phyloP scores from a whole-genome alignment of 352 stramenopile species.

The Phytophthora crassamura region DNA sequence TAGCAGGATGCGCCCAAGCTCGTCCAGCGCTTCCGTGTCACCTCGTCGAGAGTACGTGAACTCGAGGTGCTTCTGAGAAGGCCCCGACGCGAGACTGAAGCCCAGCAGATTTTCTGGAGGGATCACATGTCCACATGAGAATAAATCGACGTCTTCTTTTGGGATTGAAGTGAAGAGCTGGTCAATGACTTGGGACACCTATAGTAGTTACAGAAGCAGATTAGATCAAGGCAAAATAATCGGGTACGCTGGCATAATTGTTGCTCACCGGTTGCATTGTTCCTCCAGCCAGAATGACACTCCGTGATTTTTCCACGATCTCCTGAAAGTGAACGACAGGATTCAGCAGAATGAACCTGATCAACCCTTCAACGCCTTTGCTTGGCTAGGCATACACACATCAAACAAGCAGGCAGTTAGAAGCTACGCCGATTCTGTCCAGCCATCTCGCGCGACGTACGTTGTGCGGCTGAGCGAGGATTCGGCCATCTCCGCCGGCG shows the following conservation, averaged over 20 bases:
- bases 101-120: slow-evolving; percentile 91
- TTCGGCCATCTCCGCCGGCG: slow-evolving; percentile 68
- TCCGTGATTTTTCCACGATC: slow-evolving; percentile 94
- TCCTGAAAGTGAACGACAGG: slow-evolving; percentile 94
- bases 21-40: slow-evolving; percentile 87
- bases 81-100: slow-evolving; percentile 78
- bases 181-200: slow-evolving; percentile 94
- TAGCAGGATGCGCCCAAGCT: slow-evolving; percentile 94
- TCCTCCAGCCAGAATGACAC: slow-evolving; percentile 97
- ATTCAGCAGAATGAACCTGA: slow-evolving; percentile 97
- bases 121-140: slow-evolving; percentile 99
- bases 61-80: slow-evolving; percentile 91
- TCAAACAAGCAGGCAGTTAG: not conserved
- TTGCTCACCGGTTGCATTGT: slow-evolving; percentile 95
- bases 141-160: slow-evolving; percentile 89
- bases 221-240: not conserved
- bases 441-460: slow-evolving; percentile 36
- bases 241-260: not conserved
- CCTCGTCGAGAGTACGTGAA: slow-evolving; percentile 92
- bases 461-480: slow-evolving; percentile 69
- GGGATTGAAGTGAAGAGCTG: slow-evolving; percentile 92
- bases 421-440: not conserved
- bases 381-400: slow-evolving; percentile 38
- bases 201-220: not conserved
- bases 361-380: slow-evolving; percentile 56